These are phyloP conservation scores for Triticum urartu DNA, from an alignment of 176 grass and related monocot genomes.

Conservation along the genomic window DNA sequence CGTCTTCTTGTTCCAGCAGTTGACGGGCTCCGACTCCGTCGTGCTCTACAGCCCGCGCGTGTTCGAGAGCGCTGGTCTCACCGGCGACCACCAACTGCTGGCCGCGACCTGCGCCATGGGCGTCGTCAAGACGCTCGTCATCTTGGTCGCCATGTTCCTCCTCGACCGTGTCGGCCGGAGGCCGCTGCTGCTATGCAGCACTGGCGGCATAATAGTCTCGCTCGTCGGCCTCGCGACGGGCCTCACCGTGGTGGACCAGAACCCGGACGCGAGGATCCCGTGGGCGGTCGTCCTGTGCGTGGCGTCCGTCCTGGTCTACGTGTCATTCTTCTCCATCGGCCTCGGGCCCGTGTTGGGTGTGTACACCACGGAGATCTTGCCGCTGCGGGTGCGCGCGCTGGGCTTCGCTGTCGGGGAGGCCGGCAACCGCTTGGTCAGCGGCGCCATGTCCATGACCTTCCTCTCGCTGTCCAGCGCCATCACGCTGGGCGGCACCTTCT, in stretches of 20 bases:
- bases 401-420: conserved; percentile 47
- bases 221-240: conserved; percentile 44
- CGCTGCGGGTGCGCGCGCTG: conserved; percentile 56
- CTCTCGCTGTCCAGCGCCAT: conserved; percentile 60
- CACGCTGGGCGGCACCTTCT: conserved; percentile 73
- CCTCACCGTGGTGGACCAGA: conserved; percentile 37
- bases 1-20: conserved; percentile 68
- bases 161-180: conserved; percentile 67
- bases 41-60: conserved; percentile 69
- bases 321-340: conserved; percentile 57
- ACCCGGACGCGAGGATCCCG: background rate
- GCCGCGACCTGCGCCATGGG: conserved; percentile 56
- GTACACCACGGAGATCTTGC: conserved; percentile 68
- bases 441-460: conserved; percentile 66
- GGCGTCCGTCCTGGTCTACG: conserved; percentile 36
- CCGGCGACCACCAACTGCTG: conserved; percentile 26
- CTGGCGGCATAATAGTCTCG: conserved; percentile 34
- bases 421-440: conserved; percentile 52
- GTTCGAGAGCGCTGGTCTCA: conserved; percentile 57
- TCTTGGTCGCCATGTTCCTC: conserved; percentile 47
- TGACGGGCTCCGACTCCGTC: conserved; percentile 58
- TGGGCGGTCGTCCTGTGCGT: conserved; percentile 60
- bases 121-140: conserved; percentile 49
- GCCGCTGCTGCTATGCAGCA: conserved; percentile 56
- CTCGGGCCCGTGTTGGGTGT: conserved; percentile 55